Percentiles rank a stretch among this genome's conserved stretches.
phyloP scores from a whole-genome alignment of 306 rosid genomes.

The Acacia crassicarpa region DNA sequence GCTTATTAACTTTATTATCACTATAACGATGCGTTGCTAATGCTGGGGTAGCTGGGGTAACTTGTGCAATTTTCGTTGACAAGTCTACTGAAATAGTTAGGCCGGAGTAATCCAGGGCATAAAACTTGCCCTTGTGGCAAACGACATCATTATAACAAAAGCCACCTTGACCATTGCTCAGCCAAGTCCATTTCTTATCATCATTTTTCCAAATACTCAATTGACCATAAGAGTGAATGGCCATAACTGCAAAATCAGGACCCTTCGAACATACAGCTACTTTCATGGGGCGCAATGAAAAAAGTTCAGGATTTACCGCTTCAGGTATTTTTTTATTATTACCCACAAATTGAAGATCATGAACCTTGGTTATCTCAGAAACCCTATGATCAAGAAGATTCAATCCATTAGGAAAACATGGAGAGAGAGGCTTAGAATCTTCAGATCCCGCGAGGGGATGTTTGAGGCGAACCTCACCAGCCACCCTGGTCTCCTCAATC shows the following conservation, averaged over 20 bases:
- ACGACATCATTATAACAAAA: not conserved
- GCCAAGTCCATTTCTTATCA: not conserved
- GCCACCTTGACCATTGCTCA: not conserved
- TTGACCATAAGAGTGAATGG: not conserved
- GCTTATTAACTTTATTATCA: not conserved
- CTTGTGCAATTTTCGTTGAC: not conserved
- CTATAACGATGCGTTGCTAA: no score
- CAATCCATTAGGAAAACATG: not conserved
- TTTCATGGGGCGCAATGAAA: not conserved
- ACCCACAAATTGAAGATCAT: not conserved
- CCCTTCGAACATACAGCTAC: not conserved
- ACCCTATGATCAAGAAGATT: not conserved
- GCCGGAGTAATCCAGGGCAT: not conserved
- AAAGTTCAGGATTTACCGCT: not conserved
- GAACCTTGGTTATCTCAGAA: not conserved
- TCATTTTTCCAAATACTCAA: not conserved
- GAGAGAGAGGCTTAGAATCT: not conserved
- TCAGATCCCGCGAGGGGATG: not conserved
- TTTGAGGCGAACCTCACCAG: not conserved
- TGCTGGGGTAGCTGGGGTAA: not conserved
- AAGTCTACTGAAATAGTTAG: not conserved
- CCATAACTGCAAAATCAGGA: not conserved
- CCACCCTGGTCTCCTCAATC: not conserved
- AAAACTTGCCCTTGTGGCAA: not conserved
- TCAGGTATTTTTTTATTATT: not conserved